Evolutionary conservation across 2,329 filamentous ascomycete genomes (phyloP).

Genomic region (Sphaceloma murrayae): DNA sequence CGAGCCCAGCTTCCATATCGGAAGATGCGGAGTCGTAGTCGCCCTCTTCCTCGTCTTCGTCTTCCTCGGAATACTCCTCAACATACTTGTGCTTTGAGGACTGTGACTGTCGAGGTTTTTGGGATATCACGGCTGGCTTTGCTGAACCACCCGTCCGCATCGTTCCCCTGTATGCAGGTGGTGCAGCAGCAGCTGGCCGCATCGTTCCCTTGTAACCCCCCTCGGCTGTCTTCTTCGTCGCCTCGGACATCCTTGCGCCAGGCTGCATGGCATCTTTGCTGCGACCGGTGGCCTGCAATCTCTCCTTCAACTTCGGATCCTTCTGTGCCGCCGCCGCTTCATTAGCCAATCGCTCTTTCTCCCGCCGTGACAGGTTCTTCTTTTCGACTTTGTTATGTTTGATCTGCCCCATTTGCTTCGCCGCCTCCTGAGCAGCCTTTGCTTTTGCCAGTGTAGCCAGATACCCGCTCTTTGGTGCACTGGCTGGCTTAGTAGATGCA

Average conservation of each 20-base stretch:
- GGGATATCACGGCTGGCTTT: slow-evolving; percentile 26
- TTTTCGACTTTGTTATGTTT: slow-evolving; percentile 63
- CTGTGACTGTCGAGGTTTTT: slow-evolving; percentile 15
- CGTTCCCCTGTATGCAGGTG: slow-evolving; percentile 37
- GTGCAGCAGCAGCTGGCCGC: slow-evolving; percentile 23
- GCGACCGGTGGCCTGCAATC: slow-evolving; percentile 22
- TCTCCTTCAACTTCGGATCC: slow-evolving; percentile 25
- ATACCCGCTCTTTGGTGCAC: slow-evolving; percentile 47
- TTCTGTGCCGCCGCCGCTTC: slow-evolving; percentile 39
- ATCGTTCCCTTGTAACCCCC: slow-evolving; percentile 37
- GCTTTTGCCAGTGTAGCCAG: slow-evolving; percentile 65
- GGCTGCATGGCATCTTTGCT: slow-evolving; percentile 28
- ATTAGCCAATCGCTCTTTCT: slow-evolving; percentile 33
- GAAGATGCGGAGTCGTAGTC: slow-evolving; percentile 59
- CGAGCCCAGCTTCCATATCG: slow-evolving; percentile 68
- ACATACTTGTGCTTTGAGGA: slow-evolving; percentile 10
- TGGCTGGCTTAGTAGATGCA: slow-evolving; percentile 35
- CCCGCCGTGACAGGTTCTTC: slow-evolving; percentile 42
- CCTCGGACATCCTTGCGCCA: too few species aligned
- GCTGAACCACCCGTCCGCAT: slow-evolving; percentile 34
- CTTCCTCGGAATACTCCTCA: slow-evolving; percentile 32
- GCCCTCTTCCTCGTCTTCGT: slow-evolving; percentile 53
- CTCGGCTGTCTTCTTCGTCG: slow-evolving; percentile 32
- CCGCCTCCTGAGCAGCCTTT: slow-evolving; percentile 52
- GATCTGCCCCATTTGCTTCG: slow-evolving; percentile 55